Percentiles rank a stretch among this genome's conserved stretches.
phyloP scores from a whole-genome alignment of 257 asterid species.

The Solanum paucissectum region DNA sequence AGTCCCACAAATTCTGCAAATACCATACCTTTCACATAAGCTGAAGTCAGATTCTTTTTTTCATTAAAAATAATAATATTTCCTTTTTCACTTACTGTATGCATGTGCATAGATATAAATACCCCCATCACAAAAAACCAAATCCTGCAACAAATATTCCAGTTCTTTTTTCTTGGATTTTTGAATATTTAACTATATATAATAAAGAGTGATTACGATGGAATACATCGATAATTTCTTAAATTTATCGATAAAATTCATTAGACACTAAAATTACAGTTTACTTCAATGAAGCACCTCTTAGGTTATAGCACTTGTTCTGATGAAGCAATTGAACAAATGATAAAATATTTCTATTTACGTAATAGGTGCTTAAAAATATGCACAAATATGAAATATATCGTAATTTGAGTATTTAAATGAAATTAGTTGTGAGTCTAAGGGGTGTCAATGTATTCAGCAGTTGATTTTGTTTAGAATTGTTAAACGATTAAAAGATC shows the following conservation, averaged over 20 bases:
- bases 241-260: too few species aligned
- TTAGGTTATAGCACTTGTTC: background rate
- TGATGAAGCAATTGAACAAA: background rate
- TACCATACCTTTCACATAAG: conserved; percentile 4
- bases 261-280: too few species aligned
- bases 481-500: too few species aligned
- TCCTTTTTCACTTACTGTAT: background rate
- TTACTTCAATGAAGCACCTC: background rate
- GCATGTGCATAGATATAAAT: background rate
- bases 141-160: background rate
- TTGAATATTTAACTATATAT: background rate
- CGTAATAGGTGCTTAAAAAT: background rate
- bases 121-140: background rate
- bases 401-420: background rate
- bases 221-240: background rate
- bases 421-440: background rate
- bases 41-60: background rate
- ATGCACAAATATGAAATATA: background rate
- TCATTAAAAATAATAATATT: background rate
- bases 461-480: too few species aligned
- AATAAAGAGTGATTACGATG: background rate
- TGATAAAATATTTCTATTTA: background rate
- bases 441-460: background rate
- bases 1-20: conserved; percentile 2
- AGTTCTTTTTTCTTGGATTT: background rate